Conservation (phyloP, 2,329 filamentous ascomycete genomes). For the Xylaria sp. region DNA sequence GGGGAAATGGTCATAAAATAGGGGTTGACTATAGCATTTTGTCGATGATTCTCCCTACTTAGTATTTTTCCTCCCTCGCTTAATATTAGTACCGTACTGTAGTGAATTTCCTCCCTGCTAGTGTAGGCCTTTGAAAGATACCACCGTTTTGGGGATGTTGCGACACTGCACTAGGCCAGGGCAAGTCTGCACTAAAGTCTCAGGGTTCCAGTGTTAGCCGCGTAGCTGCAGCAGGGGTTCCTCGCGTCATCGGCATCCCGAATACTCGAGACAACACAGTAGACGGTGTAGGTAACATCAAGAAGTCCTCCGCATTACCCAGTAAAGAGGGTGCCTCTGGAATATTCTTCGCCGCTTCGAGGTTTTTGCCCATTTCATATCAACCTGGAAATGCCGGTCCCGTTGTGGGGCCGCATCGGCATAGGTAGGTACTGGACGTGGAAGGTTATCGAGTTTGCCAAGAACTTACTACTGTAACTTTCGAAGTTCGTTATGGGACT, state of each 20-base stretch:
- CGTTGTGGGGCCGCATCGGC: constrained; percentile 17
- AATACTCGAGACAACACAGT: background rate
- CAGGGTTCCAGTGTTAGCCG: constrained; percentile 31
- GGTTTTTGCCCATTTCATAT: constrained; percentile 3
- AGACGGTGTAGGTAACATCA: background rate
- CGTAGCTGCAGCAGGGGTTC: constrained; percentile 8
- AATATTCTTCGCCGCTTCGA: constrained; percentile 3
- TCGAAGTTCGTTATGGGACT: background rate
- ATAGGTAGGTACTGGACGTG: background rate
- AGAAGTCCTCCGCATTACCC: background rate
- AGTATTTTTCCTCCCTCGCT: background rate
- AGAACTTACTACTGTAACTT: background rate
- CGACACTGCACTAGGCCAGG: background rate
- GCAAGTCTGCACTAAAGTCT: background rate
- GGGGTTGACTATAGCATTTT: background rate
- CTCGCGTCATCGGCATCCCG: background rate
- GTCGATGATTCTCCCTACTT: background rate
- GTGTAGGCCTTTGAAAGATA: constrained; percentile 28
- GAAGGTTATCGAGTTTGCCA: background rate
- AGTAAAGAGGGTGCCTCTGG: background rate
- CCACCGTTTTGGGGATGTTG: constrained; percentile 22
- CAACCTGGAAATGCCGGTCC: constrained; percentile 9
- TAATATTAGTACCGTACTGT: background rate
- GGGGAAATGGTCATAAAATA: background rate
- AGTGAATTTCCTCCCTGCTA: background rate